These are phyloP conservation scores for Penicillium paxilli DNA, from an alignment of 495 filamentous ascomycete species.

Conservation along the genomic window DNA sequence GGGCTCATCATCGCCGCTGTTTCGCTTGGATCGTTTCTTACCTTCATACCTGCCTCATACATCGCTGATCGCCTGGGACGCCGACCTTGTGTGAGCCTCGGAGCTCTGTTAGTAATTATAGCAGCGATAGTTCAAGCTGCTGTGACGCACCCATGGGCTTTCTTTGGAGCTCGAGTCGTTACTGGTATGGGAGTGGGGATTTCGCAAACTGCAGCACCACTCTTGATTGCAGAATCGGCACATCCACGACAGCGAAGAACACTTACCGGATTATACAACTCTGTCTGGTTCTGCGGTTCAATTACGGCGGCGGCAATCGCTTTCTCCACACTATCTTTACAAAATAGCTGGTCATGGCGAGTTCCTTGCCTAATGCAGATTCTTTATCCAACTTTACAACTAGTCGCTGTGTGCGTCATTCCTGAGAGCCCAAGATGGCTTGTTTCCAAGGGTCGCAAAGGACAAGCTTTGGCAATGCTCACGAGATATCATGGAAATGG, in stretches of 20 bases:
- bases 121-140: slow-evolving; percentile 20
- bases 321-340: slow-evolving; percentile 18
- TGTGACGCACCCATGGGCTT: slow-evolving; percentile 21
- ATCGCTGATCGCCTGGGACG: slow-evolving; percentile 26
- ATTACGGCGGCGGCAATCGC: slow-evolving; percentile 24
- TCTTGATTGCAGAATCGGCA: slow-evolving; percentile 25
- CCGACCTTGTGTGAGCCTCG: slow-evolving; percentile 17
- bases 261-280: slow-evolving; percentile 27
- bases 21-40: slow-evolving; percentile 24
- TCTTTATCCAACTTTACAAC: slow-evolving; percentile 19
- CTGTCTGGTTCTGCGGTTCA: slow-evolving; percentile 27
- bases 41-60: slow-evolving; percentile 28
- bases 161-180: slow-evolving; percentile 23
- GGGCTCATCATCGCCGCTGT: slow-evolving; percentile 29
- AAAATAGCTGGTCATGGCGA: slow-evolving; percentile 27
- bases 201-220: slow-evolving; percentile 29
- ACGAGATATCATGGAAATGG: slow-evolving; percentile 37
- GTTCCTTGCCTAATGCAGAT: slow-evolving; percentile 24
- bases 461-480: slow-evolving; percentile 41
- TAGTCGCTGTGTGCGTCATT: slow-evolving; percentile 18
- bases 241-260: slow-evolving; percentile 24
- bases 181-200: slow-evolving; percentile 25
- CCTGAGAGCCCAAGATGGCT: slow-evolving; percentile 40
- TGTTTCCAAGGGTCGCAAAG: slow-evolving; percentile 37
- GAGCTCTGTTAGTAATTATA: slow-evolving; percentile 19